Evolutionary conservation across 371 early-diverging fungal genomes (phyloP).

Genomic region (Circinella umbellata): DNA sequence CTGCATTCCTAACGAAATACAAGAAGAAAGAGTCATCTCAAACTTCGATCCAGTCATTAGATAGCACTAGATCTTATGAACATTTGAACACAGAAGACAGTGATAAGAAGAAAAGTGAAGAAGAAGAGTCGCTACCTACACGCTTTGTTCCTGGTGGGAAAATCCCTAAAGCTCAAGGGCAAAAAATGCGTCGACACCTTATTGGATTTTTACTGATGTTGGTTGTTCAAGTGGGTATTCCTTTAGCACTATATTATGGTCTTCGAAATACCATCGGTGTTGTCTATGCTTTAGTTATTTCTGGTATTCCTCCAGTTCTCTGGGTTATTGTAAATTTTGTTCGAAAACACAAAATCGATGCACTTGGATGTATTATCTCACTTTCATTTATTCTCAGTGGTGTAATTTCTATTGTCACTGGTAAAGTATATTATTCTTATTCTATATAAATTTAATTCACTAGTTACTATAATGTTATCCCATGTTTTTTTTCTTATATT

Average conservation of each 20-base stretch:
- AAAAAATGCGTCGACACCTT: not conserved
- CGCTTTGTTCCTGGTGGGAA: constrained; percentile 5
- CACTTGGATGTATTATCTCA: constrained; percentile 43
- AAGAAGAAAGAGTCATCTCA: too few species aligned
- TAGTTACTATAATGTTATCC: too few species aligned
- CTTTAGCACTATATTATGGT: constrained; percentile 43
- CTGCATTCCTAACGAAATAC: too few species aligned
- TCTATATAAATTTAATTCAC: too few species aligned
- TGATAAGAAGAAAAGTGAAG: not conserved
- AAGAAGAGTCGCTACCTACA: not conserved
- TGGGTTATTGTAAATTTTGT: constrained; percentile 30
- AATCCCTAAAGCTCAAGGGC: constrained; percentile 1
- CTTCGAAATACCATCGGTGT: constrained; percentile 30
- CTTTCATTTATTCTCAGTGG: constrained; percentile 48
- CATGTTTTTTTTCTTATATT: too few species aligned
- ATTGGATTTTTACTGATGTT: constrained; percentile 21
- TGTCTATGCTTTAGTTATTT: constrained; percentile 44
- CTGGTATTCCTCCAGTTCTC: constrained; percentile 54
- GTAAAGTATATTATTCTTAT: constrained; percentile 13
- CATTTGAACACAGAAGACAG: not conserved
- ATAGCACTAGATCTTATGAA: not conserved
- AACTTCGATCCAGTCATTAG: too few species aligned
- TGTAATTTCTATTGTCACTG: constrained; percentile 42
- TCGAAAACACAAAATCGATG: constrained; percentile 35
- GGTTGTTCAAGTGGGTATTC: constrained; percentile 38